These are phyloP conservation scores for Pseudogymnoascus sp. DNA, from an alignment of 2,329 filamentous ascomycete genomes.

Conservation along the genomic window DNA sequence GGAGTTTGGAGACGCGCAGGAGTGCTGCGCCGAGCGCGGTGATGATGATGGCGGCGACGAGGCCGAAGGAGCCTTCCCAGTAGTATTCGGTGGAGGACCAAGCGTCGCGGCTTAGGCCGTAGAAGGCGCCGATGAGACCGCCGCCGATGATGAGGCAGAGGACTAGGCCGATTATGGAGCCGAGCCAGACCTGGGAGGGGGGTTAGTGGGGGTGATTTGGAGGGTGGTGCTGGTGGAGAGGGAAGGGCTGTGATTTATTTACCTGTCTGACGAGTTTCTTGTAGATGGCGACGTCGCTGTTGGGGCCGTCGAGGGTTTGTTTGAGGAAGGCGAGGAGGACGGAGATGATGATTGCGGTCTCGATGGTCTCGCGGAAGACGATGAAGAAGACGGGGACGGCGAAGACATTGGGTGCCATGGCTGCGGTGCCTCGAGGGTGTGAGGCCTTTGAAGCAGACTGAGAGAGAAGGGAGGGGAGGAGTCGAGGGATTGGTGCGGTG, in stretches of 20 bases:
- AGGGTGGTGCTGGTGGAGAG: conserved; percentile 1
- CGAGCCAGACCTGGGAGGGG: conserved; percentile 50
- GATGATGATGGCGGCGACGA: conserved; percentile 73
- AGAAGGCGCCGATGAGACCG: conserved; percentile 57
- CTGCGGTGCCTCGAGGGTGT: not conserved
- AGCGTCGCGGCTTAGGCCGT: conserved; percentile 54
- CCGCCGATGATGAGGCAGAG: conserved; percentile 51
- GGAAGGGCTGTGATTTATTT: conserved; percentile 15
- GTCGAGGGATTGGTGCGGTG: not conserved
- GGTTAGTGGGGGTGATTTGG: not conserved
- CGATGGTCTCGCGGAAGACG: conserved; percentile 76
- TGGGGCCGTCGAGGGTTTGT: conserved; percentile 61
- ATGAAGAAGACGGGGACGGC: conserved; percentile 82
- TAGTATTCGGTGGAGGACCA: conserved; percentile 65
- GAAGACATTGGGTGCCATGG: conserved; percentile 61
- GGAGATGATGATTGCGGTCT: conserved; percentile 77
- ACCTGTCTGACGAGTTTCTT: conserved; percentile 59
- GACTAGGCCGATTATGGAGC: conserved; percentile 42
- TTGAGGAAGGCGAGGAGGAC: conserved; percentile 82
- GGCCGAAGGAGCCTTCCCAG: conserved; percentile 72
- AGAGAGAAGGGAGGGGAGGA: not conserved
- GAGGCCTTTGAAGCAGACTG: not conserved
- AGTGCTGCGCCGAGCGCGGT: conserved; percentile 72
- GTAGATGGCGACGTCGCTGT: conserved; percentile 51
- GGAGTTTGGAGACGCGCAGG: conserved; percentile 72